Base-by-base conservation (phyloP, 192 early-diverging fungal species). In the Podila epicladia region DNA sequence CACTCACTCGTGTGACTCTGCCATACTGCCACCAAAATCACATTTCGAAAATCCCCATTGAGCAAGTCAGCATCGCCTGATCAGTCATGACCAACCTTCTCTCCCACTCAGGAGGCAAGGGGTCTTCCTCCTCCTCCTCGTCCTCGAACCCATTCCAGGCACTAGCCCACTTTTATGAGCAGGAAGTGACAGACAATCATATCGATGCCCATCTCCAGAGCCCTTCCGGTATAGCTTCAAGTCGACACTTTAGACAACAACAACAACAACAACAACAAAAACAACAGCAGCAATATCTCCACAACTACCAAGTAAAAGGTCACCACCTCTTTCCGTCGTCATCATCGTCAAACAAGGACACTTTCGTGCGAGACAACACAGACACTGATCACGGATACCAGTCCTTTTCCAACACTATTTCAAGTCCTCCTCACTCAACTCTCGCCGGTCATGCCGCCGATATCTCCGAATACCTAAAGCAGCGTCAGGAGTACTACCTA, bases 91-190 rank as follows among this genome's bases (percentile, higher is more conserved):
- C 70, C 15, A 72, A 58, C 51, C 67, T 76, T 8, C 67, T 80
- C 53, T 80, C 73, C 57, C 71, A 80, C 32, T 59, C 67, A 12
- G 35, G 29, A 0, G 75, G 65, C n/a, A 79, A 79, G 53, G 67
- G 67, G 29, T 71, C 69, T 1, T 67, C 75, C n/a, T 72, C 75
- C 7, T 66, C 69, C 2, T 62, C 59, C 4, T 64, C 69, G 8
- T 45, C 68, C 8, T 62, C 75, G 17, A 73, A 72, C 51, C 71
- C 77, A 1, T 65, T 80, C 67, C 71, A 65, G 62, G 69, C 71
- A 9, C 62, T 80, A 11, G 29, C 77, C 24, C 71, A 80, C 48
- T 73, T 80, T 69, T 80, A 80, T 24, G 77, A 80, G 26, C 77
- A 80, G 41, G 77, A 80, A 41, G 64, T 80, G 38, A 58, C 65